Percentiles rank a stretch among this genome's conserved stretches.
phyloP scores from a whole-genome alignment of 495 filamentous ascomycete species.

The Aspergillus mulundensis region DNA sequence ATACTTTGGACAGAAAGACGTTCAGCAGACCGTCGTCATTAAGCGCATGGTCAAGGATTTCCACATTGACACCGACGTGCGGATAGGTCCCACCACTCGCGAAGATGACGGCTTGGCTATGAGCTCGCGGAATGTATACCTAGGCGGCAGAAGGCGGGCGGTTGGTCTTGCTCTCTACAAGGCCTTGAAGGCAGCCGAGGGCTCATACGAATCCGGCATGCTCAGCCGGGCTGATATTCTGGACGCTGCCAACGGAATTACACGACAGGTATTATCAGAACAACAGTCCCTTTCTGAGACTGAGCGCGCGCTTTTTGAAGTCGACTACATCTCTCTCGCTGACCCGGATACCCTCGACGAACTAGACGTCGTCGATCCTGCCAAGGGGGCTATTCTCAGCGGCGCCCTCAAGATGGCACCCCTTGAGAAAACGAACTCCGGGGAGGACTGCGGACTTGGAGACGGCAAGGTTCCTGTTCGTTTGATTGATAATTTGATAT shows the following conservation, averaged over 20 bases:
- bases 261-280: slow-evolving; percentile 46
- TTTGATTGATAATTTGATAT: slow-evolving; percentile 90
- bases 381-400: slow-evolving; percentile 76
- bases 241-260: slow-evolving; percentile 56
- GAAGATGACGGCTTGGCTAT: slow-evolving; percentile 84
- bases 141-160: slow-evolving; percentile 67
- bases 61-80: slow-evolving; percentile 70
- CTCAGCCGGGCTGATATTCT: slow-evolving; percentile 60
- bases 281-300: slow-evolving; percentile 59
- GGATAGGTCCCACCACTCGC: slow-evolving; percentile 69
- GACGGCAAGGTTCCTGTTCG: slow-evolving; percentile 70
- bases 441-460: slow-evolving; percentile 67
- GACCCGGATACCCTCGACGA: slow-evolving; percentile 80
- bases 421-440: slow-evolving; percentile 60
- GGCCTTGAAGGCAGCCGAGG: slow-evolving; percentile 66
- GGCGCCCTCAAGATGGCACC: slow-evolving; percentile 87
- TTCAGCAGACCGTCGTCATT: slow-evolving; percentile 93
- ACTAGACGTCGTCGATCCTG: slow-evolving; percentile 59
- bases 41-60: slow-evolving; percentile 84
- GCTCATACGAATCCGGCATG: slow-evolving; percentile 56
- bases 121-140: slow-evolving; percentile 91
- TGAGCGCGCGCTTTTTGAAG: slow-evolving; percentile 67
- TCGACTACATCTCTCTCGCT: slow-evolving; percentile 87
- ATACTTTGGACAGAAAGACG: slow-evolving; percentile 97
- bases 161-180: slow-evolving; percentile 67